A percentile compares a stretch with the other conserved stretches of the same genome.
These are phyloP conservation scores for Crithidia brevicula DNA, from an alignment of 208 protist species.

Conservation along the genomic window DNA sequence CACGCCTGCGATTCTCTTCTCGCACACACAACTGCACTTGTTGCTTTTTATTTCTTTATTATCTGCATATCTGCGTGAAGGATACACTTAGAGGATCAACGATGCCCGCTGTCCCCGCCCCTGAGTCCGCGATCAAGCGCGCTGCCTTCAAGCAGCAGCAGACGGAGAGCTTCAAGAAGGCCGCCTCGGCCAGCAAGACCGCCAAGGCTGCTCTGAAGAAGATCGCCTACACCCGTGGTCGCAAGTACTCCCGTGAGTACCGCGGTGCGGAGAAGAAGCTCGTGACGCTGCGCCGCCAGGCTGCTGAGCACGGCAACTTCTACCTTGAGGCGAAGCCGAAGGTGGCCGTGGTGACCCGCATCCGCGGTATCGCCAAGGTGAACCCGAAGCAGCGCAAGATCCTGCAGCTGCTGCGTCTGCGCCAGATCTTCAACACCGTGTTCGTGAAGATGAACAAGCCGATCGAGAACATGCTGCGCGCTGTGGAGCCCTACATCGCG, in stretches of 20 bases:
- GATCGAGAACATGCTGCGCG: slow-evolving; percentile 99
- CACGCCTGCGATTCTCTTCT: too few relatives aligned
- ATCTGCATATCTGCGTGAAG: too few relatives aligned
- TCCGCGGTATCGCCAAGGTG: slow-evolving; percentile 99
- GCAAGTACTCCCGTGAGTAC: slow-evolving; percentile 98
- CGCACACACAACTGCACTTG: too few relatives aligned
- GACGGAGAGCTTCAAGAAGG: slow-evolving; percentile 91
- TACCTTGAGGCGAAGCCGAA: slow-evolving; percentile 99
- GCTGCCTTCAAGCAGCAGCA: slow-evolving; percentile 92
- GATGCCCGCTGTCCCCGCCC: slow-evolving; percentile 85
- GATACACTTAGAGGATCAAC: background rate
- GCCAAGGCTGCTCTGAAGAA: slow-evolving; percentile 77
- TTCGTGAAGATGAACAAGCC: slow-evolving; percentile 99
- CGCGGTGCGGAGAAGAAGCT: slow-evolving; percentile 84
- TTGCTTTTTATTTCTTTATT: too few relatives aligned
- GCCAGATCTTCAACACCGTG: slow-evolving; percentile 99
- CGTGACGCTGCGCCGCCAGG: slow-evolving; percentile 88
- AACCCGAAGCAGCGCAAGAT: slow-evolving; percentile 98
- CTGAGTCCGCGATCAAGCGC: slow-evolving; percentile 91
- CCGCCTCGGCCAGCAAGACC: slow-evolving; percentile 70
- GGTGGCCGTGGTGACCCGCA: slow-evolving; percentile 99
- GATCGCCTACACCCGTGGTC: slow-evolving; percentile 68
- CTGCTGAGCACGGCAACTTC: slow-evolving; percentile 95
- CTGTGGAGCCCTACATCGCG: slow-evolving; percentile 99
- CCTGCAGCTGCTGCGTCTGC: slow-evolving; percentile 98